These are phyloP conservation scores for Glycine tomentella DNA, from an alignment of 306 rosid species.

Conservation along the genomic window DNA sequence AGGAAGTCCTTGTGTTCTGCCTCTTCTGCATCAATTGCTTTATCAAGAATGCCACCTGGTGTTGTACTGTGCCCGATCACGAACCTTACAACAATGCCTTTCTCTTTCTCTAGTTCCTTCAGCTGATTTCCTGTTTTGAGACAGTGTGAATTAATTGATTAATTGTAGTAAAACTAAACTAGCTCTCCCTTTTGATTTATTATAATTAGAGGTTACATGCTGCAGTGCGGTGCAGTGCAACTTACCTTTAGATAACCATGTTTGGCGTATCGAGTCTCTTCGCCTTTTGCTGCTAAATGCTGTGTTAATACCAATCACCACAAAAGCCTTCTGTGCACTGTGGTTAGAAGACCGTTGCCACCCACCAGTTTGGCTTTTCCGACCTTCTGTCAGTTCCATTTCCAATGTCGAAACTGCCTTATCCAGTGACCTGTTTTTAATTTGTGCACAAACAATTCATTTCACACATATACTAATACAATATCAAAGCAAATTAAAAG, in stretches of 20 bases:
- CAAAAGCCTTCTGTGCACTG: constrained; percentile 68
- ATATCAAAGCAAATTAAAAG: no score
- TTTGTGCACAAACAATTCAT: no score
- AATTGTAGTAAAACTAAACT: no score
- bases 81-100: constrained; percentile 86
- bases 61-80: constrained; percentile 83
- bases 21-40: constrained; percentile 76
- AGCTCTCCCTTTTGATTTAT: no score
- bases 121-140: constrained; percentile 55
- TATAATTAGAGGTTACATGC: background rate
- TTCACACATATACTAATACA: no score
- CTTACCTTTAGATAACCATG: constrained; percentile 86
- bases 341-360: constrained; percentile 31
- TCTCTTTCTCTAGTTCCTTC: constrained; percentile 74
- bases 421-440: constrained; percentile 64
- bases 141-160: no score
- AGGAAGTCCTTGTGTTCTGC: constrained; percentile 77
- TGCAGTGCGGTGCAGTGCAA: background rate
- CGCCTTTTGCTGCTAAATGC: constrained; percentile 88
- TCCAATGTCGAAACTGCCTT: constrained; percentile 75
- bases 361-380: constrained; percentile 50
- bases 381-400: constrained; percentile 69
- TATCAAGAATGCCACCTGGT: constrained; percentile 70
- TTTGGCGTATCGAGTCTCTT: constrained; percentile 74
- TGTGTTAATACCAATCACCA: constrained; percentile 88